phyloP scores from a whole-genome alignment of 805 yeast genomes.

The Wickerhamomyces chaumierensis region DNA sequence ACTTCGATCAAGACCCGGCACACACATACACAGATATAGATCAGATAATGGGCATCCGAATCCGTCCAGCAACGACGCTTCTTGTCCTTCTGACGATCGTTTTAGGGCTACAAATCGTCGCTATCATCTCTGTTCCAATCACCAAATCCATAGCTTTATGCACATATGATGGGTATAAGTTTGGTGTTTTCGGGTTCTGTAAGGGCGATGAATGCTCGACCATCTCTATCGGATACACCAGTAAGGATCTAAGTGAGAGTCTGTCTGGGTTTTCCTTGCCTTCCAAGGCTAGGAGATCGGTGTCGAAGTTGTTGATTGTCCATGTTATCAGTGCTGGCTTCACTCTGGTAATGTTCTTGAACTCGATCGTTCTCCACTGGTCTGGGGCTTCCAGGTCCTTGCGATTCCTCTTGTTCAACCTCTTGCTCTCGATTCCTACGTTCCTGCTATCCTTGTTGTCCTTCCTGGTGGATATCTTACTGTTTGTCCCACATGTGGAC shows the following conservation, averaged over 20 bases:
- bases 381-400: conserved; percentile 24
- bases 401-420: conserved; percentile 35
- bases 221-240: conserved; percentile 32
- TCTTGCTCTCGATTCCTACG: conserved; percentile 53
- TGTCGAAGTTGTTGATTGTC: conserved; percentile 51
- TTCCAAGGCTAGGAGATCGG: conserved; percentile 43
- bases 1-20: no score
- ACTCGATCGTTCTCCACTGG: conserved; percentile 29
- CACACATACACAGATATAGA: no score
- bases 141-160: conserved; percentile 38
- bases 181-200: conserved; percentile 70
- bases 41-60: conserved; percentile 16
- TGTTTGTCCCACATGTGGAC: conserved; percentile 64
- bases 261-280: conserved; percentile 38
- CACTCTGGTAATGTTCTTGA: conserved; percentile 33
- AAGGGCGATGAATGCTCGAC: conserved; percentile 25
- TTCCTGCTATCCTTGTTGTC: conserved; percentile 63
- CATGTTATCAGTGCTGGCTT: conserved; percentile 56
- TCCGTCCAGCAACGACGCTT: conserved; percentile 25
- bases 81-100: conserved; percentile 33
- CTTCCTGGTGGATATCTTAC: conserved; percentile 69
- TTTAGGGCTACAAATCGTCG: conserved; percentile 44
- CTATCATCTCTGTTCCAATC: conserved; percentile 53
- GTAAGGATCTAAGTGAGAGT: conserved; percentile 19
- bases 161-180: conserved; percentile 34